Conservation (phyloP, 73 alveolate species). For the Uronychia setigera region DNA sequence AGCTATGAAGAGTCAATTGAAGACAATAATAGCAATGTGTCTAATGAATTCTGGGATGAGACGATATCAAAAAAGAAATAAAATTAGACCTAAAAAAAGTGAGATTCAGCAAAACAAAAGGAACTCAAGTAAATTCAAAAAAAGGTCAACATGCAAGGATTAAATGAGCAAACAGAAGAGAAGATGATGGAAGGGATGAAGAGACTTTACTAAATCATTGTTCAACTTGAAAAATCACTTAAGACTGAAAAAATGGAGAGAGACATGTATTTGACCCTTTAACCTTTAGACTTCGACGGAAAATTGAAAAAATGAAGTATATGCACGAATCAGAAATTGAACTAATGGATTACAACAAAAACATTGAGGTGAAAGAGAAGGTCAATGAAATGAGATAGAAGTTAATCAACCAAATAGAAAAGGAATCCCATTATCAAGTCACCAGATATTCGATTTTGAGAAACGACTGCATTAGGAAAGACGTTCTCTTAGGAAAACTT, state of each 20-base stretch:
- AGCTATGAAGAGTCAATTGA: neutral
- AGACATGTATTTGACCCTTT: neutral
- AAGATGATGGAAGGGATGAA: neutral
- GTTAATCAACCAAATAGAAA: neutral
- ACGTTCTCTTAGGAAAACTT: neutral
- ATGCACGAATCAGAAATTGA: neutral
- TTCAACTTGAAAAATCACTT: neutral
- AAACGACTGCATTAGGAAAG: neutral
- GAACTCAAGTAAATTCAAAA: neutral
- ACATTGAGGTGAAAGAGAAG: neutral
- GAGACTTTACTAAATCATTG: neutral
- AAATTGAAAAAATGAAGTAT: neutral
- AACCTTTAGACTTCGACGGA: neutral
- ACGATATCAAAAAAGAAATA: neutral
- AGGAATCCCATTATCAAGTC: neutral
- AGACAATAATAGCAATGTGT: neutral
- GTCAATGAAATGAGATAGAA: neutral
- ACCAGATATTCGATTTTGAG: neutral
- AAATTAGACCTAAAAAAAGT: too few relatives aligned
- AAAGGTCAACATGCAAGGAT: too few relatives aligned
- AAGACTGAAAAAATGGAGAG: neutral
- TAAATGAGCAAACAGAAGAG: neutral
- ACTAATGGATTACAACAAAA: neutral
- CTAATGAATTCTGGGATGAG: constrained; percentile 1
- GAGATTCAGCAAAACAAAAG: neutral